These are phyloP conservation scores for Irpex sp. DNA, from an alignment of 1,284 basidiomycete species.

Conservation along the genomic window DNA sequence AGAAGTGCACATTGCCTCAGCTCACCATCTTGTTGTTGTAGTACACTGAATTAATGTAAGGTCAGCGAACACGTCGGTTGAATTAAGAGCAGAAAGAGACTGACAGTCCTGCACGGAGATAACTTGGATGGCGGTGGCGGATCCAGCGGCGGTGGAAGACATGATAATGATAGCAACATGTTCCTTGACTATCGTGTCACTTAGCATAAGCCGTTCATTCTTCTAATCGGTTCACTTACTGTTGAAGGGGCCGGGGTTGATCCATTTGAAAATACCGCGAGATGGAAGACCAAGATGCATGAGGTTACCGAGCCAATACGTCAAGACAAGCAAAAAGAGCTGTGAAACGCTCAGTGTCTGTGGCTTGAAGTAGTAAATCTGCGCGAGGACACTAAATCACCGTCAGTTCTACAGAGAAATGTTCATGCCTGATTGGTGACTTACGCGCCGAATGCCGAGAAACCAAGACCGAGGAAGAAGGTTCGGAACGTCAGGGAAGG, in stretches of 20 bases:
- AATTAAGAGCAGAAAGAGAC: conserved; percentile 5
- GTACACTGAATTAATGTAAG: conserved; percentile 20
- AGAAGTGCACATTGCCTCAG: not conserved
- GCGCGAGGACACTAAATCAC: conserved; percentile 32
- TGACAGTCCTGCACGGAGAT: conserved; percentile 33
- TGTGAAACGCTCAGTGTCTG: conserved; percentile 30
- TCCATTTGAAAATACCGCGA: conserved; percentile 30
- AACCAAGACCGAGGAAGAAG: conserved; percentile 35
- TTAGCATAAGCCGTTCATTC: not conserved
- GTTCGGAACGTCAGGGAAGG: conserved; percentile 35
- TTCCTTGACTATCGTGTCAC: conserved; percentile 26
- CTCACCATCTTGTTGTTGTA: conserved; percentile 29
- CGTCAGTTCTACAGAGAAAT: conserved; percentile 6
- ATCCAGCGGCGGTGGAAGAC: conserved; percentile 32
- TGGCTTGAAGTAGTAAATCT: conserved; percentile 37
- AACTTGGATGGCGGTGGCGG: conserved; percentile 34
- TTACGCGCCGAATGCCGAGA: conserved; percentile 31
- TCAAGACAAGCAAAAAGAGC: conserved; percentile 33
- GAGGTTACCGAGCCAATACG: conserved; percentile 33
- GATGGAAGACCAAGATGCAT: conserved; percentile 31
- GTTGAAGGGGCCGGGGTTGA: conserved; percentile 45
- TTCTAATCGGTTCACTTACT: conserved; percentile 22
- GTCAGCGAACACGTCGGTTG: not conserved
- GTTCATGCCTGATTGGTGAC: conserved; percentile 5
- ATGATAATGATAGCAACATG: conserved; percentile 34